Base-by-base conservation (phyloP, 169 alveolate genomes). In the Blepharisma undulans region DNA sequence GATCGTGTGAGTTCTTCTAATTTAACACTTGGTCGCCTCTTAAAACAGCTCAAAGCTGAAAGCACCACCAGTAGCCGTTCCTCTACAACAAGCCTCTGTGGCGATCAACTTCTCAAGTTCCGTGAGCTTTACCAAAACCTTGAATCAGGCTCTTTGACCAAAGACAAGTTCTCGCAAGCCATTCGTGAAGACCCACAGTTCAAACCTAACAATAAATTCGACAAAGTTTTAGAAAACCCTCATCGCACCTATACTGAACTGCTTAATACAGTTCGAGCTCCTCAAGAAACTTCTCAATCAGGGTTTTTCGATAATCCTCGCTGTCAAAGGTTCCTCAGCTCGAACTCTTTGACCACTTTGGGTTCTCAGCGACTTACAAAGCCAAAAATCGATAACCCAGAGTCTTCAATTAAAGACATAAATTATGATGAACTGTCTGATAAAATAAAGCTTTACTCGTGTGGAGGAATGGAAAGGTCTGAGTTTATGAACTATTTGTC, bases 181-280 rank as follows among this genome's bases (percentile, higher is more conserved):
- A 30, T 82, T 19, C 33, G 25, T 22, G 89, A 82, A 82, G 72
- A 33, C 29, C 22, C 29, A 22, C 32, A 60, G 60, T n/a, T 82
- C 78, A 82, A 32, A 30, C 89, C 89, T 3, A 32, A 22, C 33
- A 29, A 74, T 22, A 22, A 74, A 4, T 82, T 82, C 77, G 74
- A 82, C 78, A 82, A 82, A 33, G 60, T 30, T 22, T 72, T 82
- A 22, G 36, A 82, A 22, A 33, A 82, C 78, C 89, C 89, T 60
- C 74, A 82, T 30, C 27, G 89, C 22, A 25, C 74, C 10, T 82
- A 82, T 59, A 82, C 29, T 32, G 77, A 82, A 59, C 89, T 82
- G 33, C 33, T 82, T 19, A 33, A 60, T n/a, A 48, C 89, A 21
- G 27, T 82, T 21, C 33, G 36, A 10, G 36, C 27, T 32, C 33